Evolutionary conservation across 2,329 filamentous ascomycete genomes (phyloP), one percentile per base, ranked within the genome.

Genomic region (Cytospora piceicola): DNA sequence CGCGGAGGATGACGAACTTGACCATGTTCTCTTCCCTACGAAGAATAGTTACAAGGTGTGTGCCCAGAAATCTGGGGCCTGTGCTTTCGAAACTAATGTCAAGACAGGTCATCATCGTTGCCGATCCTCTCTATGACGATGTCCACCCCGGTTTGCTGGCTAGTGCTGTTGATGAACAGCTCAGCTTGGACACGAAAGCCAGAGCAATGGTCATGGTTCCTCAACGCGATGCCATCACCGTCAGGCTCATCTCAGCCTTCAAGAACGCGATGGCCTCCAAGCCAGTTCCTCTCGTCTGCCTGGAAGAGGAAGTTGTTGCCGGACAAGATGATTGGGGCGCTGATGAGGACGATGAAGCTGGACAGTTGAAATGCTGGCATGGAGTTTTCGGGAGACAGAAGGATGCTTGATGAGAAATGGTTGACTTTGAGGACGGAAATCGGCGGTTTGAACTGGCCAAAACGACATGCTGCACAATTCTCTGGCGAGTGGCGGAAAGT

Each of bases 61-160:
- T 70, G 12, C 3, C 22, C 53, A 63, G 9, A 53, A 68, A 39
- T 24, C 24, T 46, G 11, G 1, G 24, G 58, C 17, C 64, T 36
- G 67, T 55, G 70, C 57, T 66, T 36, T 57, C 30, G 61, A 52
- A 68, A 61, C 64, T 46, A 20, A 56, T 24, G 61, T 46, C 22
- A n/a, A 36, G 36, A 63, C 75, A 90, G 81, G 79, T 97, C 63
- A 87, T 98, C 53, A 82, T 99, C 3, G 92, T 88, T 2, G 93
- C 94, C 3, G 95, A 99, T 76, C 86, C 92, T 0, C 80, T 99
- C 24, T 98, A 98, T 77, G 93, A 94, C 55, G 85, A 93, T 58
- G 85, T 91, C 4, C 95, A 98, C 73, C 93, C 94, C 0, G 78
- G 76, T 3, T 85, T 95, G 72, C 83, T 98, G 27, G 88, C 89